phyloP scores from a whole-genome alignment of 148 eudicot species.

The Nyssa sinensis region DNA sequence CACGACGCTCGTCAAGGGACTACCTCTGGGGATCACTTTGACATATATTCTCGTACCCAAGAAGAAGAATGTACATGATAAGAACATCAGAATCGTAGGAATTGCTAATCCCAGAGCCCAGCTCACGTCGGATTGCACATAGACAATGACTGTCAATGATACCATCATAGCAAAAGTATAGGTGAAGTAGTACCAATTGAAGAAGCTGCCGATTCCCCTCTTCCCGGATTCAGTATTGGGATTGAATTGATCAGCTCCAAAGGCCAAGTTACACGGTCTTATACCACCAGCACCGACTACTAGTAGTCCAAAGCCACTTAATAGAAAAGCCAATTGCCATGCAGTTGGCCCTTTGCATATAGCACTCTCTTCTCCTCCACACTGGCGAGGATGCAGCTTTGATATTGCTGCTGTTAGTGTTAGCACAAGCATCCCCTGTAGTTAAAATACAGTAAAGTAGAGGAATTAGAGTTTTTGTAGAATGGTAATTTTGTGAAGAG shows the following conservation, averaged over 20 bases:
- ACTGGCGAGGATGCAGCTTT: conserved; percentile 17
- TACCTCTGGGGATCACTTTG: conserved; percentile 25
- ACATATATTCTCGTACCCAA: conserved; percentile 22
- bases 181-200: conserved; percentile 28
- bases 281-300: conserved; percentile 25
- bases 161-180: conserved; percentile 19
- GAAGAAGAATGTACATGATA: conserved; percentile 18
- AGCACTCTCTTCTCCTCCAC: not conserved
- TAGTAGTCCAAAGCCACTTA: conserved; percentile 19
- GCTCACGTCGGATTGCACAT: conserved; percentile 26
- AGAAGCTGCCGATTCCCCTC: conserved; percentile 27
- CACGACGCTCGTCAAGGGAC: conserved; percentile 19
- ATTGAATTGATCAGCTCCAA: conserved; percentile 33
- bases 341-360: conserved; percentile 16
- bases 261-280: conserved; percentile 31
- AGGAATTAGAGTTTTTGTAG: not conserved
- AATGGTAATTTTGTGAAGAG: too few relatives aligned
- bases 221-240: conserved; percentile 25
- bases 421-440: conserved; percentile 24
- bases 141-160: conserved; percentile 19
- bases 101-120: conserved; percentile 26
- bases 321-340: conserved; percentile 18
- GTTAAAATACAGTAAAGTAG: not conserved
- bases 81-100: conserved; percentile 20
- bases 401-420: conserved; percentile 24